phyloP scores from a whole-genome alignment of 2,329 filamentous ascomycete species.

The Fusarium concolor region DNA sequence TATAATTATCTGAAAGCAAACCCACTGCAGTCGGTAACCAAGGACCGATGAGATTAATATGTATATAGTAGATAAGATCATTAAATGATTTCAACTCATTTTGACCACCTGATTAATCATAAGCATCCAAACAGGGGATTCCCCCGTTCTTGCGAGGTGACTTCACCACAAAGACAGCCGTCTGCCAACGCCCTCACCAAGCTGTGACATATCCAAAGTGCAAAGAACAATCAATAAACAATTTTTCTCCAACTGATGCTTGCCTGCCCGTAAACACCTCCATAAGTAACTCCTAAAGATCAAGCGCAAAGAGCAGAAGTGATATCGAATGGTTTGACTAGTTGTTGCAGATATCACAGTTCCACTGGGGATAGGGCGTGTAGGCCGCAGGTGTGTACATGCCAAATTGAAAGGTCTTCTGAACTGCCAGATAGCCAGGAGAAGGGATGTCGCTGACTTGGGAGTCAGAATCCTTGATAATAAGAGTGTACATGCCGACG shows the following conservation, averaged over 20 bases:
- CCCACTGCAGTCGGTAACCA: slow-evolving; percentile 3
- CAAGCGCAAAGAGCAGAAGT: slow-evolving; percentile 52
- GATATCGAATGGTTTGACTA: slow-evolving; percentile 60
- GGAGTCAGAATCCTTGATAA: slow-evolving; percentile 70
- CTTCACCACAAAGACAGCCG: slow-evolving; percentile 27
- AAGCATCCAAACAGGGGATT: slow-evolving; percentile 34
- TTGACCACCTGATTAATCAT: slow-evolving; percentile 37
- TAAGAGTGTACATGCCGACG: slow-evolving; percentile 68
- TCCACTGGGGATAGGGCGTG: slow-evolving; percentile 63
- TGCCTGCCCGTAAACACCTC: slow-evolving; percentile 33
- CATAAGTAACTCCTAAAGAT: slow-evolving; percentile 31
- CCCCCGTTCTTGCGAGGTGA: slow-evolving; percentile 20
- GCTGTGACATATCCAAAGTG: slow-evolving; percentile 31
- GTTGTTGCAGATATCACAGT: slow-evolving; percentile 69
- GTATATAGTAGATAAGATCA: slow-evolving; percentile 41
- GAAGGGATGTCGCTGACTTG: slow-evolving; percentile 62
- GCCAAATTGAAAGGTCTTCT: slow-evolving; percentile 64
- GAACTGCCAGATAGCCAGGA: slow-evolving; percentile 66
- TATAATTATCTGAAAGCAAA: slow-evolving; percentile 11
- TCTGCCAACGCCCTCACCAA: slow-evolving; percentile 38
- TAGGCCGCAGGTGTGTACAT: slow-evolving; percentile 67
- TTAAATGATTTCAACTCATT: slow-evolving; percentile 38
- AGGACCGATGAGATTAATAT: slow-evolving; percentile 40
- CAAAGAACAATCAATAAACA: slow-evolving; percentile 22
- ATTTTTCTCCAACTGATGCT: slow-evolving; percentile 40